These are phyloP conservation scores for Acanthamoeba quina DNA, from an alignment of 208 protist genomes.

Conservation along the genomic window DNA sequence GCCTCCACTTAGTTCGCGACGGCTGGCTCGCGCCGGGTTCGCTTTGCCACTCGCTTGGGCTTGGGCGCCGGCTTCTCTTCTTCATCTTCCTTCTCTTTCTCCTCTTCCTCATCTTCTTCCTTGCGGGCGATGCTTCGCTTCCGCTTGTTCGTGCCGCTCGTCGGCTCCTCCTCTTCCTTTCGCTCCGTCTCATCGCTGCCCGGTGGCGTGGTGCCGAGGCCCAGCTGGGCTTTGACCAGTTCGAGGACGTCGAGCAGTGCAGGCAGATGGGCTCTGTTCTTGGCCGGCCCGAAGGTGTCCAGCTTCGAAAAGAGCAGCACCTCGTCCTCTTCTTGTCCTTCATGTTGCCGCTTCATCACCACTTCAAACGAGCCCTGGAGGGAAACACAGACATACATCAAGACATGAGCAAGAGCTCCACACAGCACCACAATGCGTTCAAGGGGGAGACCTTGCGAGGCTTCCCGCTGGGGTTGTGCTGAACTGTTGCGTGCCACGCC, in stretches of 20 bases:
- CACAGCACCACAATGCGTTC: too few relatives aligned
- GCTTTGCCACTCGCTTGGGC: conserved; percentile 9
- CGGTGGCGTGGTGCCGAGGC: background rate
- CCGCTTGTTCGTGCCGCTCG: background rate
- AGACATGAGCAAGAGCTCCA: background rate
- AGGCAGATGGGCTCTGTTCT: conserved; percentile 29
- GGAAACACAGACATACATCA: background rate
- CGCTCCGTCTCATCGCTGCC: background rate
- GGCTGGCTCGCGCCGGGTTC: background rate
- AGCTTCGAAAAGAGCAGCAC: conserved; percentile 35
- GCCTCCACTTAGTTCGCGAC: too few relatives aligned
- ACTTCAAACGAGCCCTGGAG: conserved; percentile 22
- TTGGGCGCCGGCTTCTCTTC: background rate
- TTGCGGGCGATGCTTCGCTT: background rate
- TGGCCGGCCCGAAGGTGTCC: background rate
- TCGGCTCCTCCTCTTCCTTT: background rate
- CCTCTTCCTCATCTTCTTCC: background rate
- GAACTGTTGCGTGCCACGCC: background rate
- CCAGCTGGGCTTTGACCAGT: background rate
- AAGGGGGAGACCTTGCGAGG: background rate
- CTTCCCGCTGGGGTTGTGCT: conserved; percentile 32
- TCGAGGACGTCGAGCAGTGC: background rate
- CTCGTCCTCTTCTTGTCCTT: background rate
- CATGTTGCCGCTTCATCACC: background rate
- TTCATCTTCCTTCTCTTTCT: background rate